phyloP scores from a whole-genome alignment of 768 basidiomycete species.

The Amylocystis lapponica region DNA sequence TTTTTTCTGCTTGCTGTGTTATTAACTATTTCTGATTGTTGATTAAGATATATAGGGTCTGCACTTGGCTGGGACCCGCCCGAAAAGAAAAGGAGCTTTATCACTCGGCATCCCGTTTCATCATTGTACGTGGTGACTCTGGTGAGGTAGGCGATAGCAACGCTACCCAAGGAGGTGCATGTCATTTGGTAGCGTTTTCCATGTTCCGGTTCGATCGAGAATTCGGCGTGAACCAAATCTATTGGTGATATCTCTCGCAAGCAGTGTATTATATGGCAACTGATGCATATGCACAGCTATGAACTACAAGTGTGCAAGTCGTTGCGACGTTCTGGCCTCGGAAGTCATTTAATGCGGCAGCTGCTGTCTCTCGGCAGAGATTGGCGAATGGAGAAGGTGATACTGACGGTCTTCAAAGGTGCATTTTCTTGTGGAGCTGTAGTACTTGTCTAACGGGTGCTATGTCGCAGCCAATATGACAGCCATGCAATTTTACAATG shows the following conservation, averaged over 20 bases:
- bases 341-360: constrained; percentile 44
- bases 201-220: constrained; percentile 78
- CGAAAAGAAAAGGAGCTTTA: constrained; percentile 13
- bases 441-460: constrained; percentile 1
- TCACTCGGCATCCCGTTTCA: constrained; percentile 9
- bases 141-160: neutral
- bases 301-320: constrained; percentile 59
- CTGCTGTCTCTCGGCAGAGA: constrained; percentile 44
- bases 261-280: neutral
- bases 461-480: constrained; percentile 34
- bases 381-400: constrained; percentile 61
- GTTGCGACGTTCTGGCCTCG: constrained; percentile 50
- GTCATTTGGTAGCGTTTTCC: constrained; percentile 30
- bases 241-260: constrained; percentile 48
- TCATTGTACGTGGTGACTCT: constrained; percentile 16
- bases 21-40: neutral
- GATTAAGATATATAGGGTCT: constrained; percentile 7
- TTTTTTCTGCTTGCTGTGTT: neutral
- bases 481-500: constrained; percentile 48
- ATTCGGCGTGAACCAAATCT: constrained; percentile 50
- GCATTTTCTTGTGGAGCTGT: constrained; percentile 5
- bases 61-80: constrained; percentile 16
- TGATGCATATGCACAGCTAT: constrained; percentile 45
- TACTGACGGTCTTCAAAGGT: constrained; percentile 78
- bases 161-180: constrained; percentile 4